phyloP scores from a whole-genome alignment of 352 stramenopile species.

The Phytophthora niederhauseri region DNA sequence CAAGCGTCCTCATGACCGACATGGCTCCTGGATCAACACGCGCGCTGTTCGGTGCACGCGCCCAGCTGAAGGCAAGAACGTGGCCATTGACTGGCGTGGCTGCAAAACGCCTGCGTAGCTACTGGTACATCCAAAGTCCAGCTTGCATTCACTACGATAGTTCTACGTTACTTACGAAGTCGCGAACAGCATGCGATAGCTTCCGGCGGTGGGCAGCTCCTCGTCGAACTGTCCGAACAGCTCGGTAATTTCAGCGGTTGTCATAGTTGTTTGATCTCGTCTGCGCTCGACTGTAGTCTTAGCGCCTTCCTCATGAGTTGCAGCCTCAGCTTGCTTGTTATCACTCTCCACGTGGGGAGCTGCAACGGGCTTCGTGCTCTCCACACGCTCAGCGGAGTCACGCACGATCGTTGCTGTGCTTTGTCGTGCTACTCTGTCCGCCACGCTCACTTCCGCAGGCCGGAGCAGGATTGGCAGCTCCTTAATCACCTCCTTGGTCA shows the following conservation, averaged over 20 bases:
- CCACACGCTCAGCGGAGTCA: neutral
- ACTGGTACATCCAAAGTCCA: neutral
- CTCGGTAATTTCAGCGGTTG: constrained; percentile 23
- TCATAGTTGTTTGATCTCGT: constrained; percentile 36
- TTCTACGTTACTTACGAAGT: neutral
- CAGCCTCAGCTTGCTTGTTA: neutral
- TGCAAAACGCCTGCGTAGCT: neutral
- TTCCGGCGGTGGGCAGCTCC: constrained; percentile 37
- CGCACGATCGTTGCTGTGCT: neutral
- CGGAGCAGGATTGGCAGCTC: constrained; percentile 26
- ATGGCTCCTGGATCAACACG: constrained; percentile 20
- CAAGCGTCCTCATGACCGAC: constrained; percentile 14
- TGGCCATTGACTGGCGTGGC: constrained; percentile 1
- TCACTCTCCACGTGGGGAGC: neutral
- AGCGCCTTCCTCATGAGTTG: neutral
- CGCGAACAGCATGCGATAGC: constrained; percentile 39
- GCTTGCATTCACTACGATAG: neutral
- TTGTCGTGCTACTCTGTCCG: constrained; percentile 3
- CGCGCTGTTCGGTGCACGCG: constrained; percentile 14
- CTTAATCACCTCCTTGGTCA: constrained; percentile 10
- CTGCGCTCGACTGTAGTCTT: neutral
- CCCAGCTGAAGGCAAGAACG: constrained; percentile 23
- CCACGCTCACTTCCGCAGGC: constrained; percentile 10
- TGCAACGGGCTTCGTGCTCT: neutral
- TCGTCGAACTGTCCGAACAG: constrained; percentile 34